These are phyloP conservation scores for Leucogyrophana mollusca DNA, from an alignment of 768 basidiomycete species.

Conservation along the genomic window DNA sequence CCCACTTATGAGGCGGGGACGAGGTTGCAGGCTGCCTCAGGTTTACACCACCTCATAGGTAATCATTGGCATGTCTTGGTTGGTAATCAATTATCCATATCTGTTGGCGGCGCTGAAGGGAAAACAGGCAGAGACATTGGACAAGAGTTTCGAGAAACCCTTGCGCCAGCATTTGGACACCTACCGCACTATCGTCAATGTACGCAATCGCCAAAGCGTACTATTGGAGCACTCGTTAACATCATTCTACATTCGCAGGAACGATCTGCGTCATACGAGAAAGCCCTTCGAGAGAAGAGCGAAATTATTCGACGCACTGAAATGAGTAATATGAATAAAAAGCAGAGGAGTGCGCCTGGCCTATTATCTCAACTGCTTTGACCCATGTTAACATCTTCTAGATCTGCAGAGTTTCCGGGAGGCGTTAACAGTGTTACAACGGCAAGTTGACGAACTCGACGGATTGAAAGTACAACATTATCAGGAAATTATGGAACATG, in stretches of 20 bases:
- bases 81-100: conserved; percentile 24
- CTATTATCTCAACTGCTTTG: conserved; percentile 3
- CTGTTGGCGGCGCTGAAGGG: conserved; percentile 8
- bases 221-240: background rate
- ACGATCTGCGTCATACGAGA: conserved; percentile 83
- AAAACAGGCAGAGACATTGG: conserved; percentile 75
- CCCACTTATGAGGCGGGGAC: conserved; percentile 79
- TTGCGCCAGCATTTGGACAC: conserved; percentile 80
- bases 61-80: conserved; percentile 94
- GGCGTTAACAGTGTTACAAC: conserved; percentile 76
- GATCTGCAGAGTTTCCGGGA: conserved; percentile 88
- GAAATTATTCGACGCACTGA: conserved; percentile 84
- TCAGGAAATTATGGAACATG: conserved; percentile 85
- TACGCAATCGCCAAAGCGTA: conserved; percentile 33
- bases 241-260: conserved; percentile 49
- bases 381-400: conserved; percentile 29
- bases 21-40: conserved; percentile 80
- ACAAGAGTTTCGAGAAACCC: conserved; percentile 87
- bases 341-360: conserved; percentile 73
- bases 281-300: conserved; percentile 78
- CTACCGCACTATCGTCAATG: conserved; percentile 72
- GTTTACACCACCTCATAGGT: conserved; percentile 86
- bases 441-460: conserved; percentile 91
- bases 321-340: conserved; percentile 77
- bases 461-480: conserved; percentile 84